phyloP scores from a whole-genome alignment of 176 grass and related monocot species.

The Otatea glauca region DNA sequence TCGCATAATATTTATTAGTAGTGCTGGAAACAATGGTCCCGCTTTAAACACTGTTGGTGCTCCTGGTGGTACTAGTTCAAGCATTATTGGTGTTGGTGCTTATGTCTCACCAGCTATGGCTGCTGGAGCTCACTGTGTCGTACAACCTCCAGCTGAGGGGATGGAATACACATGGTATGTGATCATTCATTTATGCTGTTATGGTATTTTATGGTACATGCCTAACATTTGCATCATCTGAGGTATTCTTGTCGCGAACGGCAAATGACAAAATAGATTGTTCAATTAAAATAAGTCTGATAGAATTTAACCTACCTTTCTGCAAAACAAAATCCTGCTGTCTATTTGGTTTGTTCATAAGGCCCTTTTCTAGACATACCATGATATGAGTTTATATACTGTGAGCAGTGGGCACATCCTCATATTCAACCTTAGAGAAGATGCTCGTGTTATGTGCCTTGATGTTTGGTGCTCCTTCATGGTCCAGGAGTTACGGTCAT shows the following conservation, averaged over 20 bases:
- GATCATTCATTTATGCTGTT: background rate
- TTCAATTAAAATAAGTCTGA: background rate
- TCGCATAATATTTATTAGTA: slow-evolving; percentile 91
- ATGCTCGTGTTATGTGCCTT: background rate
- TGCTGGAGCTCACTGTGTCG: slow-evolving; percentile 92
- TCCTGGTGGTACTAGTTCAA: slow-evolving; percentile 94
- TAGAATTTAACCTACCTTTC: slow-evolving; percentile 1
- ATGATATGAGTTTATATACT: background rate
- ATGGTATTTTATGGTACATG: background rate
- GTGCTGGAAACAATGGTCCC: slow-evolving; percentile 88
- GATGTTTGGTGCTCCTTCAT: background rate
- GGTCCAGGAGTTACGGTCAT: background rate
- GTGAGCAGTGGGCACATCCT: background rate
- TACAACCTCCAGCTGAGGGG: slow-evolving; percentile 81
- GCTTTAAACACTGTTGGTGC: slow-evolving; percentile 94
- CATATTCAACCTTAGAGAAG: background rate
- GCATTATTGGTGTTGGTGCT: slow-evolving; percentile 96
- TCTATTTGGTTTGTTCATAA: background rate
- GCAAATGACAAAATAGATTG: background rate
- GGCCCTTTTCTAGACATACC: background rate
- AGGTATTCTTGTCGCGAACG: background rate
- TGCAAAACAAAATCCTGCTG: background rate
- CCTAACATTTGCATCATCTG: slow-evolving; percentile 6
- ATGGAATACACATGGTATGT: slow-evolving; percentile 97
- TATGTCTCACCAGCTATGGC: slow-evolving; percentile 99